Evolutionary conservation across 2,329 filamentous ascomycete genomes (phyloP), one percentile per base, ranked within the genome.

Genomic region (Piedraia hortae): DNA sequence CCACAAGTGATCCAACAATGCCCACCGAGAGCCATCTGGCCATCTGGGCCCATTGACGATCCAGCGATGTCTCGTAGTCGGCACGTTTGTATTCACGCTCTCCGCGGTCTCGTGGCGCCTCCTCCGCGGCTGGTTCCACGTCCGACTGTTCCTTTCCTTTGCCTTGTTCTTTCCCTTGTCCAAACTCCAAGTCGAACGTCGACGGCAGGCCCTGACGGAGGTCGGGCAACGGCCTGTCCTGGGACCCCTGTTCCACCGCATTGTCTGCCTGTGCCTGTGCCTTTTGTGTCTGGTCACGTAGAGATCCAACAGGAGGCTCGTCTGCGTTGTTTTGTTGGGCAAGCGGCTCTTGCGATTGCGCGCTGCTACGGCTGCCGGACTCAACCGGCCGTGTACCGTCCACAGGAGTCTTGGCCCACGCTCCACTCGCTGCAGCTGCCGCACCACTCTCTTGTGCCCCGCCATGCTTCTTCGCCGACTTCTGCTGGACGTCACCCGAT

Each of bases 131-230:
- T 9, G 27, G 23, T 14, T 25, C 31, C 11, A 24, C 29, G 40
- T 41, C 35, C 11, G 36, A 35, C 5, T 34, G 24, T 20, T 37
- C 31, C 21, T 43, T 35, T 16, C 39, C 29, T 16, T 43, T 36
- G 20, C 31, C 26, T 12, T 36, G 33, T 24, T 46, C 44, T 15
- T 29, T 30, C n/a, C 28, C 22, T 12, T 22, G 25, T 24, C 51
- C 50, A 25, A 69, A 60, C 47, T 91, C 82, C 27, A 68, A 68
- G 25, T 69, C 73, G 24, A 91, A 58, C 1, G 80, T 90, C 2
- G 80, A 90, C 0, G 82, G 82, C 30, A 93, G 89, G 31, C 82
- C 82, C 39, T 82, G 69, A n/a, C 77, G 85, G 19, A 93, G 56
- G 42, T 93, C 80, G 23, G 82, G 82, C 7, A 91, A 61, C 23